A percentile compares a stretch with the other conserved stretches of the same genome.
Conservation (phyloP, 2,329 filamentous ascomycete genomes). For the Gnomoniopsis sp. region DNA sequence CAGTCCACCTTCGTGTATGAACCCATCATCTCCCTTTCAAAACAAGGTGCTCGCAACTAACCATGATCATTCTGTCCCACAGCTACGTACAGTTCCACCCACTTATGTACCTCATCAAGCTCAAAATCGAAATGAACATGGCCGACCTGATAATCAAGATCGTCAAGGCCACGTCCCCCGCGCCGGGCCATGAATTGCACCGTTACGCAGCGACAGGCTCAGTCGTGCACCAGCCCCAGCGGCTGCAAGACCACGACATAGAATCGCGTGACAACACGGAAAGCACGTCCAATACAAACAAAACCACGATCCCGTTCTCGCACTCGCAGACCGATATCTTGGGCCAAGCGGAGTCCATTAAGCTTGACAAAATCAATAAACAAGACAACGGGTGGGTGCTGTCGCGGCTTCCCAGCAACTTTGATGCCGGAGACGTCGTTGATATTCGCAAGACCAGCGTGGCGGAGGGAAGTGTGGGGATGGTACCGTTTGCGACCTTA, state of each 20-base stretch:
- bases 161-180: constrained; percentile 18
- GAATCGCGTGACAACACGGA: not conserved
- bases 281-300: not conserved
- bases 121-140: constrained; percentile 51
- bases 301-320: not conserved
- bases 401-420: not conserved
- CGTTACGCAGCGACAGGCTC: not conserved
- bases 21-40: not conserved
- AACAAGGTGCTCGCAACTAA: not conserved
- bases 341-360: not conserved
- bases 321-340: not conserved
- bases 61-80: not conserved
- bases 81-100: constrained; percentile 47
- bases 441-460: not conserved
- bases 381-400: not conserved
- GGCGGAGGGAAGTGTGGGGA: not conserved
- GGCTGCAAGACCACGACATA: not conserved
- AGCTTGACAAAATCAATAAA: not conserved
- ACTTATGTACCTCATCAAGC: constrained; percentile 43
- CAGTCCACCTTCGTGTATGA: constrained; percentile 34
- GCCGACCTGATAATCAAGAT: constrained; percentile 44
- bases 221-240: not conserved
- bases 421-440: not conserved
- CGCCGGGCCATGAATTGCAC: not conserved
- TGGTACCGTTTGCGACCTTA: not conserved